Conservation (phyloP, 1,139 yeast genomes). For the Sugiyamaella xylanicola region DNA sequence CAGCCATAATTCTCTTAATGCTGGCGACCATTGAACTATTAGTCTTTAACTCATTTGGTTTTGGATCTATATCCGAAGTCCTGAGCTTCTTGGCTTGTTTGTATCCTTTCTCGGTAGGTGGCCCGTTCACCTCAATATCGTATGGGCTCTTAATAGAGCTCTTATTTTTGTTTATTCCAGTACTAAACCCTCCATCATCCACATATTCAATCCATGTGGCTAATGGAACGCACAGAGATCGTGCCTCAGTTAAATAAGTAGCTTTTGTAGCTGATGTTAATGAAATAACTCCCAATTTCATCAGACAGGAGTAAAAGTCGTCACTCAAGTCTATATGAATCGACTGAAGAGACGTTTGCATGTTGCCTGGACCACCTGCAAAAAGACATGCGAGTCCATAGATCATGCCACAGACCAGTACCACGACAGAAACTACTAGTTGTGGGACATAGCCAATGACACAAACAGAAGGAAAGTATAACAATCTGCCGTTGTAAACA, state of each 20-base stretch:
- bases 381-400: slow-evolving; percentile 59
- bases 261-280: slow-evolving; percentile 67
- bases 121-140: slow-evolving; percentile 26
- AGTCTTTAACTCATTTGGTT: slow-evolving; percentile 10
- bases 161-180: neutral
- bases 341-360: slow-evolving; percentile 41
- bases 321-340: slow-evolving; percentile 50
- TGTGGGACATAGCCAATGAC: slow-evolving; percentile 64
- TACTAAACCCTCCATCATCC: slow-evolving; percentile 13
- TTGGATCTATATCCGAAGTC: slow-evolving; percentile 4
- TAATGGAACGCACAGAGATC: slow-evolving; percentile 51
- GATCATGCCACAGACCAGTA: slow-evolving; percentile 53
- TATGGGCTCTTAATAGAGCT: slow-evolving; percentile 24
- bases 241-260: slow-evolving; percentile 63
- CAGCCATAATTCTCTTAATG: slow-evolving; percentile 26
- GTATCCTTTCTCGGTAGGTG: slow-evolving; percentile 19
- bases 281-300: slow-evolving; percentile 63
- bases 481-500: slow-evolving; percentile 45
- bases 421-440: slow-evolving; percentile 53
- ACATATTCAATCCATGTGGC: slow-evolving; percentile 61
- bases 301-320: slow-evolving; percentile 65
- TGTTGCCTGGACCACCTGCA: slow-evolving; percentile 55
- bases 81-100: slow-evolving; percentile 1
- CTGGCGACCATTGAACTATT: slow-evolving; percentile 20
- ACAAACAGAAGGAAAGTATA: slow-evolving; percentile 57